Evolutionary conservation across 148 eudicot species (phyloP).

Genomic region (Pharnaceum exiguum): DNA sequence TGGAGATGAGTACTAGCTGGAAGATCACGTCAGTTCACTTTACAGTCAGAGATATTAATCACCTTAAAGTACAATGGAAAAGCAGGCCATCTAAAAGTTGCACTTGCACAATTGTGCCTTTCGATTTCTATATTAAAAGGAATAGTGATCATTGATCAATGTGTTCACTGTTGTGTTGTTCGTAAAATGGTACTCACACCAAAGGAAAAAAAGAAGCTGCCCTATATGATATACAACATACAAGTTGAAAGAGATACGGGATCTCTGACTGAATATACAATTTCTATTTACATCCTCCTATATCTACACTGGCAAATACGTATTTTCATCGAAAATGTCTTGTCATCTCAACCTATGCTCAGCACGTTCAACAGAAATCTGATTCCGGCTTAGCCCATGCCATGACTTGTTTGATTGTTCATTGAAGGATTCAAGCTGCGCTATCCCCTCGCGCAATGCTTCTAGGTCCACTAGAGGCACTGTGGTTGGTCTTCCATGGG

Average conservation of each 20-base stretch:
- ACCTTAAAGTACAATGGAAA: no score
- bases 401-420: constrained; percentile 30
- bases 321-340: constrained; percentile 14
- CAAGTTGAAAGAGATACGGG: background rate
- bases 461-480: constrained; percentile 73
- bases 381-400: constrained; percentile 63
- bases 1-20: no score
- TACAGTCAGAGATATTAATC: no score
- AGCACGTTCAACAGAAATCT: constrained; percentile 47
- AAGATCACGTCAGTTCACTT: no score
- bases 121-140: no score
- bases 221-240: no score
- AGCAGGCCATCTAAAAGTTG: no score
- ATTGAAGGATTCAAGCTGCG: constrained; percentile 37
- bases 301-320: background rate
- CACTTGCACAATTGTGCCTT: no score
- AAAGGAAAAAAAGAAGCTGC: no score
- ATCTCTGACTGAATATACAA: background rate
- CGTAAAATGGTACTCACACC: no score
- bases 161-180: no score
- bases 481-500: constrained; percentile 97
- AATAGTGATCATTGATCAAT: no score
- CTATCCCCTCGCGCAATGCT: constrained; percentile 53
- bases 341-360: constrained; percentile 36
- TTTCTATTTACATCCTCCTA: background rate